Base-by-base conservation (phyloP, 257 asterid genomes). In the Nicotiana undulata region DNA sequence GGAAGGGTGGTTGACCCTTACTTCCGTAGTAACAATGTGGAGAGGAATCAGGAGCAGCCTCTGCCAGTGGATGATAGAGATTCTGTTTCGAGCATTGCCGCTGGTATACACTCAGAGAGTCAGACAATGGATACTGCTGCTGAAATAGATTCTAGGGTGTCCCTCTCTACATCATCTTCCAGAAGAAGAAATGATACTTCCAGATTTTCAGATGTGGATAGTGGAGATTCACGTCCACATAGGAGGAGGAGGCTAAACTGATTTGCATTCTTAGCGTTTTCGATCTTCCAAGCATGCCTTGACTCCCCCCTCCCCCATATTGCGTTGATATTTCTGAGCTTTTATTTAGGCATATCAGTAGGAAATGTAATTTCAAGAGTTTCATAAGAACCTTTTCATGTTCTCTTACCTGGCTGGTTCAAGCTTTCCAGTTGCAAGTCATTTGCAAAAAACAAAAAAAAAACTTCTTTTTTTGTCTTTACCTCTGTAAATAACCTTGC, bases 91-190 rank as follows among this genome's bases (percentile, higher is more conserved):
- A 96, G 99, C 85, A 92, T 96, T 74, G 99, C 99, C 61, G 99
- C 99, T 63, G 98, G 91, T 37, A 94, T 96, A 85, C 99, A 94
- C 68, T 96, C 99, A 0, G 99, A 94, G 91, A 91, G 98, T 79
- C 98, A 92, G 76, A 96, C 99, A 2, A 82, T 94, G 72, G 99
- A 96, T 63, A 96, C 93, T 53, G 96, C 98, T 3, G 81, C 93
- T 11, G 99, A 96, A 80, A 94, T 91, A 22, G 97, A 94, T 82
- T 96, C 99, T 24, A 92, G 89, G 0, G 97, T 93, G 52, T 89
- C 99, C 3, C 88, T 90, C 3, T 92, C 98, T 5, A 93, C 98
- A 9, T 90, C 93, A 6, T 92, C 99, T 20, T 96, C 99, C 60
- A 86, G 98, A 83, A 91, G 99, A 81, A 90, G 98, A 76, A 82